phyloP scores from a whole-genome alignment of 129 eudicot species.

The Pittosporum tobira region DNA sequence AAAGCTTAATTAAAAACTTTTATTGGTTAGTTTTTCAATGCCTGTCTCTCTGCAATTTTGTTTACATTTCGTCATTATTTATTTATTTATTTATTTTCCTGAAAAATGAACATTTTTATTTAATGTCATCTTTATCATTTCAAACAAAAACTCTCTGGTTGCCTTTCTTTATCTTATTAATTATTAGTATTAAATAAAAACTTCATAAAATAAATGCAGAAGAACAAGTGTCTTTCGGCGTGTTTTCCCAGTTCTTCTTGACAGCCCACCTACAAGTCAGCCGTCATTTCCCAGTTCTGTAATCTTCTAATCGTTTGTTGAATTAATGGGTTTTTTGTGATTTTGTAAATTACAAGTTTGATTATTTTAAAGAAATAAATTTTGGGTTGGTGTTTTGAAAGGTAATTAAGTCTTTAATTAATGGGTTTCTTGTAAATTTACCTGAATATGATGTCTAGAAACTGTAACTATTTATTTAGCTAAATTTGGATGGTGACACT shows the following conservation, averaged over 20 bases:
- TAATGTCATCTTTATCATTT: not conserved
- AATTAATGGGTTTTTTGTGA: not conserved
- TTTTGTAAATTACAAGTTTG: not conserved
- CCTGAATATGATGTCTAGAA: not conserved
- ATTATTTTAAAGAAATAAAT: not conserved
- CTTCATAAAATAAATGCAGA: not conserved
- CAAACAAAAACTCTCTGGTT: not conserved
- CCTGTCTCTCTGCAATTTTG: not conserved
- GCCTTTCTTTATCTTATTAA: conserved; percentile 4
- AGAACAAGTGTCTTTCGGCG: conserved; percentile 22
- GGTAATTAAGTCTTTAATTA: not conserved
- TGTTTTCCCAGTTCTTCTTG: conserved; percentile 3
- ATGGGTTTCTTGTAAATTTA: not conserved
- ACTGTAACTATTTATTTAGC: not conserved
- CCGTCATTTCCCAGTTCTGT: not conserved
- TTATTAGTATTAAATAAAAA: not conserved
- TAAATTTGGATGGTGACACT: not conserved
- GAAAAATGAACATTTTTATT: not conserved
- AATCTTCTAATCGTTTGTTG: not conserved
- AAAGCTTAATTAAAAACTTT: not conserved
- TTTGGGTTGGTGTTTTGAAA: not conserved
- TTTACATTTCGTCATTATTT: not conserved
- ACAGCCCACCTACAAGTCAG: conserved; percentile 5
- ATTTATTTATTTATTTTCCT: no score
- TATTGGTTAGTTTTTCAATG: not conserved